Evolutionary conservation across 2,329 filamentous ascomycete genomes (phyloP).

Genomic region (Aspergillus sp.): DNA sequence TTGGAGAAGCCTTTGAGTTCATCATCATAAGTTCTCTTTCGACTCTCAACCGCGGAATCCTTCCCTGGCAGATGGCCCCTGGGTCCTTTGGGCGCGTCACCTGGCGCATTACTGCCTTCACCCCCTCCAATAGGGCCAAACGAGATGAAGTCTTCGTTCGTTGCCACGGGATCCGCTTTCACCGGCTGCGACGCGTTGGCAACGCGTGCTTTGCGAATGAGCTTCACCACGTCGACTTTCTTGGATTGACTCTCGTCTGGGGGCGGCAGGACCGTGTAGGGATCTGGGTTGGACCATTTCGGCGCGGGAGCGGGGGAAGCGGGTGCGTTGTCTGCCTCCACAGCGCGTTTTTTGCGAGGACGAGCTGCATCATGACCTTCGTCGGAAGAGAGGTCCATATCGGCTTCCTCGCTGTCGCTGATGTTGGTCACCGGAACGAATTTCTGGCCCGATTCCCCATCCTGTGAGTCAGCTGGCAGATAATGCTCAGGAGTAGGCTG

Average conservation of each 20-base stretch:
- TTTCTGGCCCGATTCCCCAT: constrained; percentile 22
- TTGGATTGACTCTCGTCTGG: constrained; percentile 63
- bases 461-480: constrained; percentile 11
- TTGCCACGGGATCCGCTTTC: constrained; percentile 46
- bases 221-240: constrained; percentile 76
- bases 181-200: constrained; percentile 41
- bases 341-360: constrained; percentile 32
- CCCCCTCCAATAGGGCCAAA: constrained; percentile 58
- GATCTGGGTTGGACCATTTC: constrained; percentile 93
- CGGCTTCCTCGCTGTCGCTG: constrained; percentile 38
- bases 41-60: constrained; percentile 48
- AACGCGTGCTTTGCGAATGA: constrained; percentile 82
- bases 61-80: constrained; percentile 18
- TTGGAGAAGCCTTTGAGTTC: constrained; percentile 52
- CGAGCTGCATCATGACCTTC: constrained; percentile 25
- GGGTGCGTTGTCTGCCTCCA: constrained; percentile 14
- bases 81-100: constrained; percentile 29
- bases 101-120: constrained; percentile 22
- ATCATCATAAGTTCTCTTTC: constrained; percentile 67
- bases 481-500: constrained; percentile 31
- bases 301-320: constrained; percentile 39
- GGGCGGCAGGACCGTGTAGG: constrained; percentile 79
- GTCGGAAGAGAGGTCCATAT: constrained; percentile 35
- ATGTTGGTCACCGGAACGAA: constrained; percentile 30
- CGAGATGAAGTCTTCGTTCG: constrained; percentile 78